Conservation (phyloP, 2,329 filamentous ascomycete species). For the Fusarium begoniae region DNA sequence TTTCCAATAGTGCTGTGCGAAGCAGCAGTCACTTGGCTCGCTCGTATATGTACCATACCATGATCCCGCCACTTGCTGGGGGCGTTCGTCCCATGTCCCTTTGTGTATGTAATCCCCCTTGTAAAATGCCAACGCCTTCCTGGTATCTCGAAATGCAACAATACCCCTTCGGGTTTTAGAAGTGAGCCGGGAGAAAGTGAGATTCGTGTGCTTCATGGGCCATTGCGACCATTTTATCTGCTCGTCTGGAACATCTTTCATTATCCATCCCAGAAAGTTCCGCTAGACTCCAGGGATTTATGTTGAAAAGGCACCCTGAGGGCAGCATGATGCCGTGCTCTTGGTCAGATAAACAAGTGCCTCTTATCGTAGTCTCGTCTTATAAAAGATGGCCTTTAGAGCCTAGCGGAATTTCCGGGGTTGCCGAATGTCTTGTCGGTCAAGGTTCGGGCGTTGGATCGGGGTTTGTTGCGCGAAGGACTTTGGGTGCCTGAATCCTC, state of each 20-base stretch:
- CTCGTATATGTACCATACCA: slow-evolving; percentile 34
- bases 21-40: slow-evolving; percentile 16
- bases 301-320: neutral
- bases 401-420: neutral
- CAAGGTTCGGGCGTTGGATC: slow-evolving; percentile 54
- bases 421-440: neutral
- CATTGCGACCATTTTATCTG: slow-evolving; percentile 38
- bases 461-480: slow-evolving; percentile 71
- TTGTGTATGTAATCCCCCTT: slow-evolving; percentile 34
- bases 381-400: neutral
- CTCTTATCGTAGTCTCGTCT: neutral
- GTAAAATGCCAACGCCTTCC: slow-evolving; percentile 49
- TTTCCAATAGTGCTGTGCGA: slow-evolving; percentile 31
- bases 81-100: slow-evolving; percentile 27
- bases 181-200: slow-evolving; percentile 36
- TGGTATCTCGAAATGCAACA: slow-evolving; percentile 52
- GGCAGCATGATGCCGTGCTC: neutral
- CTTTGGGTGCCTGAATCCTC: slow-evolving; percentile 63
- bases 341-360: neutral
- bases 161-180: slow-evolving; percentile 37
- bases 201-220: slow-evolving; percentile 48
- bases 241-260: slow-evolving; percentile 21
- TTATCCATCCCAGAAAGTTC: slow-evolving; percentile 3
- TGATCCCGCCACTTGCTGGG: slow-evolving; percentile 22
- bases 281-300: neutral